A percentile compares a stretch with the other conserved stretches of the same genome.
phyloP scores from a whole-genome alignment of 2,329 filamentous ascomycete genomes.

The Cladosporium phlei region DNA sequence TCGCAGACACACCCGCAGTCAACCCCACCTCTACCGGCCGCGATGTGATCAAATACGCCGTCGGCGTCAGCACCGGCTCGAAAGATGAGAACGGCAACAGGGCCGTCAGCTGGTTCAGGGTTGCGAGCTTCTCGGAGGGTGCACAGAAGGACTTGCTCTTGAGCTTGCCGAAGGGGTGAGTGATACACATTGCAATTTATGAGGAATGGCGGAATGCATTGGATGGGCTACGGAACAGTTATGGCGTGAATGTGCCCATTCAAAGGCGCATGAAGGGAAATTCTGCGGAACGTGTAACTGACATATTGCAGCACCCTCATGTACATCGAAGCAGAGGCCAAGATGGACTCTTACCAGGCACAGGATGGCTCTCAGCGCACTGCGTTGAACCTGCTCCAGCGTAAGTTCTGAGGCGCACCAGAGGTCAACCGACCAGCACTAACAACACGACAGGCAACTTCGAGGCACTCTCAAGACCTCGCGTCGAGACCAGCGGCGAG shows the following conservation, averaged over 20 bases:
- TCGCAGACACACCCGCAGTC: conserved; percentile 74
- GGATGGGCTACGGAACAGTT: not conserved
- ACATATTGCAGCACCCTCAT: conserved; percentile 60
- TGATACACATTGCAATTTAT: too few relatives aligned
- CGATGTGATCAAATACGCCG: conserved; percentile 70
- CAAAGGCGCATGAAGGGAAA: too few relatives aligned
- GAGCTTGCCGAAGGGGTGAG: conserved; percentile 78
- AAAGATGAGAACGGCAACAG: conserved; percentile 62
- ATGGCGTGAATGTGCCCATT: too few relatives aligned
- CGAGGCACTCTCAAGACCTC: conserved; percentile 44
- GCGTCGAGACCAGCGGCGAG: conserved; percentile 10
- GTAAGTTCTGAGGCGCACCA: conserved; percentile 51
- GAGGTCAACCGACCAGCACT: not conserved
- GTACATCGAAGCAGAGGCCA: conserved; percentile 77
- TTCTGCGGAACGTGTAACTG: too few relatives aligned
- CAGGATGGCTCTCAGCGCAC: conserved; percentile 63
- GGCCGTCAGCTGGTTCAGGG: conserved; percentile 78
- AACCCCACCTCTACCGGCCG: conserved; percentile 63
- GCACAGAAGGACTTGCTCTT: conserved; percentile 66
- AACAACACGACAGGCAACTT: conserved; percentile 37
- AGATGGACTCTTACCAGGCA: conserved; percentile 63
- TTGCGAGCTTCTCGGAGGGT: conserved; percentile 66
- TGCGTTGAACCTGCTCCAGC: conserved; percentile 68
- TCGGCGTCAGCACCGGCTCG: conserved; percentile 65
- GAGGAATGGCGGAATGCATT: too few relatives aligned